Base-by-base conservation (phyloP, 192 early-diverging fungal genomes). In the Haplosporangium gracile region DNA sequence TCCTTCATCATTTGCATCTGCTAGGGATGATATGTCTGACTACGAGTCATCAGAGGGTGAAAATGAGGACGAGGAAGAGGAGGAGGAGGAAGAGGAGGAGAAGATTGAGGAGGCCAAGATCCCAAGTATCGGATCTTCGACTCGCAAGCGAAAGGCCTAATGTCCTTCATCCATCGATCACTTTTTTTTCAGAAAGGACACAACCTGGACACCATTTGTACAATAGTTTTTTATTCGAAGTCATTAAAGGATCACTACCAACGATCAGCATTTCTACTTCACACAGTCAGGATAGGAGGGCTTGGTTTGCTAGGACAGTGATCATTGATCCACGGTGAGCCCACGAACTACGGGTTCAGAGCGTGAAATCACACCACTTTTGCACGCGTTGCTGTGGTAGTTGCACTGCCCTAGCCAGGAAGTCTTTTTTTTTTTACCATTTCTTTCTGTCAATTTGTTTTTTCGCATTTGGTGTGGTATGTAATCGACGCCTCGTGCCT, bases 11-110 rank as follows among this genome's bases (percentile, higher is more conserved):
- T 74, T 65, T 68, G 4, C 22, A 34, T 47, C n/a, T 6, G 34
- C 40, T 86, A 86, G 79, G 84, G 78, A 86, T 63, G 78, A 77
- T 43, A 86, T 86, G 84, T 86, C 84, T 38, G 84, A 86, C 22
- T 86, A 81, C 32, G 84, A 86, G 36, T 86, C 84, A 22, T 81
- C 84, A 20, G 84, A 86, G 15, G 79, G 45, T 22, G 84, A 86
- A 65, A 79, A 51, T 5, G 78, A 81, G 32, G 84, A 86, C 2
- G 75, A 81, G 5, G 75, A 74, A n/a, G 81, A 82, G 6, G 81
- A 77, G 16, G 75, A 76, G 24, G 68, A 75, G 5, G 70, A 82
- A 38, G 71, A 79, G 68, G 76, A 75, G 39, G 75, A 76, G 24
- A 70, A 71, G n/a, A 51, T 47, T 15, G 78, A 74, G 11, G 55